Base-by-base conservation (phyloP, 805 yeast genomes). In the Candida silvicultrix region DNA sequence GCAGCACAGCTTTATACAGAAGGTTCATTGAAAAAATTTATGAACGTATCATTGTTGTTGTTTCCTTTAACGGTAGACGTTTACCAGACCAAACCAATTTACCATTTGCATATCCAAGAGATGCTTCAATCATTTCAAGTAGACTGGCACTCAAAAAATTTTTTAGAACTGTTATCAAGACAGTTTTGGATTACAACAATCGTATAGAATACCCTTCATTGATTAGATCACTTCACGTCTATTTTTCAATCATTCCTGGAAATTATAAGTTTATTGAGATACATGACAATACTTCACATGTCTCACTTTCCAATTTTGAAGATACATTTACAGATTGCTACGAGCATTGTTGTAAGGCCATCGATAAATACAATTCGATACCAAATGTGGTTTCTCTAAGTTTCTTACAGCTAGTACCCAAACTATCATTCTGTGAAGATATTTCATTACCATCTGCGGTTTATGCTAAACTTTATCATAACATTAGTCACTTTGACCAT, bases 401-500 rank as follows among this genome's bases (percentile, higher is more conserved):
- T n/a, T n/a, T 32, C 5, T 9, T 32, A 32, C 15, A 32, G n/a
- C 6, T 32, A n/a, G 7, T 15, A 3, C 7, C 35, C 5, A 16
- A 4, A 5, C 12, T 16, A 5, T 5, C 35, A 32, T 32, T n/a
- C n/a, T 32, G 35, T 32, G 19, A 32, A 16, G 40, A 41, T 7
- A 16, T 41, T 5, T 15, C 28, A 4, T 2, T 41, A 3, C 48
- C 48, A 9, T 14, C 35, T 15, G 8, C 20, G 8, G 14, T 45
- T 12, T 41, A 29, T 18, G 7, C 31, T 8, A 45, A 38, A 34
- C 31, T 45, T 4, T 22, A 38, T 1, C n/a, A 25, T 9, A 44
- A 40, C 16, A 25, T 9, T 12, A n/a, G 31, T 12, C 9, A 16
- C 16, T 44, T 41, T 45, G 48, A 45, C 25, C 41, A 29, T 25